A percentile compares a stretch with the other conserved stretches of the same genome.
Evolutionary conservation across 345 rosid genomes (phyloP).

Genomic region (Arabis alpina): DNA sequence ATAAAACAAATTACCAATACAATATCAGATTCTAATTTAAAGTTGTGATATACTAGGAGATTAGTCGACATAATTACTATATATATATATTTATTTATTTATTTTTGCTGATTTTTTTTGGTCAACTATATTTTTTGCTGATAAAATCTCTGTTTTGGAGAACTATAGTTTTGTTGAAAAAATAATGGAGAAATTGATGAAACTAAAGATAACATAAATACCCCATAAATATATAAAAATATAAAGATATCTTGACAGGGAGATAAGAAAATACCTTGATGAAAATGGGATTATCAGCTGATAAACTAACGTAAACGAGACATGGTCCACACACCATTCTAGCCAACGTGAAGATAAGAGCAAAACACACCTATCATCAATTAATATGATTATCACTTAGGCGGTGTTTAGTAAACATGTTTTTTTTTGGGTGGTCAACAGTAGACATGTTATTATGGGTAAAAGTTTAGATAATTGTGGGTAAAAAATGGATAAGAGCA

Average conservation of each 20-base stretch:
- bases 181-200: no score
- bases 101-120: no score
- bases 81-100: not conserved
- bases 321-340: conserved; percentile 47
- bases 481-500: no score
- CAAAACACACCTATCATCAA: conserved; percentile 41
- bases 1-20: conserved; percentile 4
- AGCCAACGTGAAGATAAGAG: conserved; percentile 43
- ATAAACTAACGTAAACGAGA: conserved; percentile 41
- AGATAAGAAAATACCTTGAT: conserved; percentile 37
- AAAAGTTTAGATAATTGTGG: no score
- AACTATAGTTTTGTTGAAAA: no score
- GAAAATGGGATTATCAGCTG: conserved; percentile 42
- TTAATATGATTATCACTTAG: not conserved
- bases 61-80: not conserved
- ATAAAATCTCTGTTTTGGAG: not conserved
- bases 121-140: not conserved
- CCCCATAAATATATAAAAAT: not conserved
- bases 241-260: conserved; percentile 1
- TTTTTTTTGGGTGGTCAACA: no score
- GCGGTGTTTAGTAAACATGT: not conserved
- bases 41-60: not conserved
- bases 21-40: not conserved
- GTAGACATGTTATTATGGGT: no score
- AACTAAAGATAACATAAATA: not conserved